Evolutionary conservation across 2,329 filamentous ascomycete species (phyloP).

Genomic region (Volutella citrinella): DNA sequence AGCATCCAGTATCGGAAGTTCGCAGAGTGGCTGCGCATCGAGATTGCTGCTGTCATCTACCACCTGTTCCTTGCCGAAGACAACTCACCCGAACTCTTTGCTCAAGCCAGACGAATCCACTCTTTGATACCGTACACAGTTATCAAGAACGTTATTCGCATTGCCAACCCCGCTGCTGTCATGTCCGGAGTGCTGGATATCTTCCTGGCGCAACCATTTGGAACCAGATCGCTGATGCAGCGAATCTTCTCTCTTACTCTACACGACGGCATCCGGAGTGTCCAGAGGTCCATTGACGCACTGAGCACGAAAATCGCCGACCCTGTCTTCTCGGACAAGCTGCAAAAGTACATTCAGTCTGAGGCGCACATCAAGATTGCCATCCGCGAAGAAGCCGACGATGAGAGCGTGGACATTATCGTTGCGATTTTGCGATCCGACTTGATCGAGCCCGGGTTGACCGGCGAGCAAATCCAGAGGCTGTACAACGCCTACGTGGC

Average conservation of each 20-base stretch:
- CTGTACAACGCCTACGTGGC: constrained; percentile 95
- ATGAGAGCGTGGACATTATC: constrained; percentile 78
- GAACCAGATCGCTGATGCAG: constrained; percentile 84
- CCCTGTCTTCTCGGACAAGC: constrained; percentile 71
- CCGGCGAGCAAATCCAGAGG: constrained; percentile 71
- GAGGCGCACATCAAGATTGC: constrained; percentile 71
- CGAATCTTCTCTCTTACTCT: constrained; percentile 91
- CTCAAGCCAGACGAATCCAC: constrained; percentile 90
- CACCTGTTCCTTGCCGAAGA: constrained; percentile 97
- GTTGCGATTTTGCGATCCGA: constrained; percentile 83
- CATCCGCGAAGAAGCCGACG: constrained; percentile 69
- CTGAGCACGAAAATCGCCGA: constrained; percentile 79
- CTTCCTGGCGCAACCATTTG: constrained; percentile 93
- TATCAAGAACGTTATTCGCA: constrained; percentile 94
- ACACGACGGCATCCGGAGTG: constrained; percentile 81
- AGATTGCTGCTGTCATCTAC: constrained; percentile 94
- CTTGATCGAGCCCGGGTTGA: constrained; percentile 67
- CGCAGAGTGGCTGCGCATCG: constrained; percentile 95
- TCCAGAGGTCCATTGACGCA: constrained; percentile 82
- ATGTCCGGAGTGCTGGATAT: constrained; percentile 96
- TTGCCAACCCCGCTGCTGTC: constrained; percentile 93
- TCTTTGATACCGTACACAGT: constrained; percentile 90
- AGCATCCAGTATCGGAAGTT: constrained; percentile 97
- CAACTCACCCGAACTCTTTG: constrained; percentile 94
- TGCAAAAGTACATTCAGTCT: constrained; percentile 74